A percentile compares a stretch with the other conserved stretches of the same genome.
Evolutionary conservation across 1,284 basidiomycete species (phyloP).

Genomic region (Rhodofomes roseus): DNA sequence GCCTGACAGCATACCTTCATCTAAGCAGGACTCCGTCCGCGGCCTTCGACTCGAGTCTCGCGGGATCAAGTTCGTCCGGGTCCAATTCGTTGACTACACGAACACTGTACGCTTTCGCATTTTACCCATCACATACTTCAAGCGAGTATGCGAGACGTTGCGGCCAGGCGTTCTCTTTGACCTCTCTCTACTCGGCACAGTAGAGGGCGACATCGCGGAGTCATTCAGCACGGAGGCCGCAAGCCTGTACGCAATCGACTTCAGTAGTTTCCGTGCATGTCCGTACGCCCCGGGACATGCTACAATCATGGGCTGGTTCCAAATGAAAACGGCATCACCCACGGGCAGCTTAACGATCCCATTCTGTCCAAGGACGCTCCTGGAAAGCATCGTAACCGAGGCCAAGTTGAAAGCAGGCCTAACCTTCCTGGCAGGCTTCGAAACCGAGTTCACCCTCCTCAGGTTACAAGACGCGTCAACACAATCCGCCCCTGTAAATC

Average conservation of each 20-base stretch:
- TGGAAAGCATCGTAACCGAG: conserved; percentile 44
- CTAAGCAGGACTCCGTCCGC: conserved; percentile 2
- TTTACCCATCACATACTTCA: conserved; percentile 50
- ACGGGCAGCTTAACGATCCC: conserved; percentile 35
- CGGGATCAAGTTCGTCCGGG: conserved; percentile 40
- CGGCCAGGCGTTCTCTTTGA: conserved; percentile 50
- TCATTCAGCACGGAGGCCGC: conserved; percentile 34
- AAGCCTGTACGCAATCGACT: conserved; percentile 52
- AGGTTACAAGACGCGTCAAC: conserved; percentile 39
- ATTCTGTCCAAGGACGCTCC: conserved; percentile 53
- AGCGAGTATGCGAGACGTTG: conserved; percentile 41
- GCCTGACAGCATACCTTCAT: neutral
- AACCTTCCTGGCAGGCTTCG: conserved; percentile 63
- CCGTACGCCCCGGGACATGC: conserved; percentile 56
- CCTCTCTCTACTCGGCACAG: conserved; percentile 46
- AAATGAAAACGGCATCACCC: conserved; percentile 45
- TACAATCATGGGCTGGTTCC: conserved; percentile 59
- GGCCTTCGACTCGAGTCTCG: conserved; percentile 14
- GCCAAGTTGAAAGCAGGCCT: conserved; percentile 36
- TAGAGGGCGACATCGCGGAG: conserved; percentile 26
- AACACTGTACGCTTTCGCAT: conserved; percentile 57
- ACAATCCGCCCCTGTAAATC: too few relatives aligned
- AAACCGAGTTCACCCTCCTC: conserved; percentile 66
- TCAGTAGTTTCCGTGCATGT: conserved; percentile 45
- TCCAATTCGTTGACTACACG: conserved; percentile 57